Evolutionary conservation across 192 early-diverging fungal species (phyloP), one percentile per base, ranked within the genome.

Genomic region (Coemansia sp.): DNA sequence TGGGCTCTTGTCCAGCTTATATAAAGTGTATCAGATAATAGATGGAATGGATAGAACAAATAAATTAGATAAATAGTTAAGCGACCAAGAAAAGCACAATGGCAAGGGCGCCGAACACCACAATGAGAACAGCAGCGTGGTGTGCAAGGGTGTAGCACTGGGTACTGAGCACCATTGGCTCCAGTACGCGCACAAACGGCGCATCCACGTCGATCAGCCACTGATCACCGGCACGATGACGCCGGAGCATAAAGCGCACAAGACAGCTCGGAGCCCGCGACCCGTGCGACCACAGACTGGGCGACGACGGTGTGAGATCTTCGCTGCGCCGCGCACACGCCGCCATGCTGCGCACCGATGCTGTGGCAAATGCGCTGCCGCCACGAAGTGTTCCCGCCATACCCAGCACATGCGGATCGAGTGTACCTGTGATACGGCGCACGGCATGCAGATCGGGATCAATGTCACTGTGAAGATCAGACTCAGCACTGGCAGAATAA

Each of bases 151-250:
- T 65, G 12, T 51, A 22, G 59, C 60, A 70, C 55, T 77, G 74
- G 12, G 22, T 58, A 17, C 51, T 31, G n/a, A 77, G 60, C 20
- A 77, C 62, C 1, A 50, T 23, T 9, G 68, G 64, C 20, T 77
- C 74, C 6, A 63, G 38, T 8, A 77, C 62, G 11, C 59, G 59
- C 47, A 71, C 63, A 4, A 19, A 28, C 38, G 21, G 36, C 10
- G 47, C 10, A n/a, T 63, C 57, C 5, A 77, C 14, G 23, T 71
- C 62, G 5, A 77, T 65, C n/a, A 26, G 28, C 74, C 74, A 77
- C 42, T 67, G 65, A 40, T 71, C 65, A 2, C 68, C 68, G 1
- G 54, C 17, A 3, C 19, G 5, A 31, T 66, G 61, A 31, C 34
- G 58, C 53, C 69, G 65, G 10, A 77, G 61, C 68, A 71, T 64